Evolutionary conservation across 2,329 filamentous ascomycete species (phyloP), one percentile per base, ranked within the genome.

Genomic region (Dryadomyces quercivorus): DNA sequence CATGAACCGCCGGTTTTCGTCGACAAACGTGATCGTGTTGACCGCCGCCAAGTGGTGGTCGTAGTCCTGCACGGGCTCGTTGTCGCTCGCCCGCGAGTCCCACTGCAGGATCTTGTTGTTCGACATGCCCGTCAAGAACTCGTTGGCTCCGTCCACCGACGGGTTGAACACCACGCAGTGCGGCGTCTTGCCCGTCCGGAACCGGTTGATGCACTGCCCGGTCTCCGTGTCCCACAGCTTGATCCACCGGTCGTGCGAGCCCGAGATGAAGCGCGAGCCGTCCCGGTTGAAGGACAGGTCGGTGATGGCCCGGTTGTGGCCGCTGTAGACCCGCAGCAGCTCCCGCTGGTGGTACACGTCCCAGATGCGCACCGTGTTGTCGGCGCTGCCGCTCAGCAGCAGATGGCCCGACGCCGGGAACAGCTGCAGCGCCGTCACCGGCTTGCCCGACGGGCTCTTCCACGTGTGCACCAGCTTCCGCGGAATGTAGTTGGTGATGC

Each of bases 71-170:
- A 95, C 87, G 56, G 93, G 78, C 63, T 94, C 83, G 61, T 81
- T 82, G 57, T 75, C 71, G 52, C 50, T 42, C 7, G 84, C 83
- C 31, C 94, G 81, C 2, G 84, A 91, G 69, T 98, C 93, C 69
- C 94, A 98, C 66, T 98, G 93, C 45, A 98, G 79, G 62, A 98
- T 98, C 75, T 96, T 96, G 76, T 98, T 98, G 70, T 98, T 92
- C 42, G 88, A 93, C 88, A 97, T 94, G 63, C 93, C 93, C 1
- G 90, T 91, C 55, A 98, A 72, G 69, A 98, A 98, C 68, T 97
- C 92, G 66, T 93, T 86, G 9, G 84, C 81, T 60, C 85, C 82
- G 53, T 86, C 83, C 0, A 78, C 73, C 50, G 83, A 81, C 0
- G 92, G 91, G 69, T 97, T 95, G 77, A 97, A 97, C 61, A 88